These are phyloP conservation scores for Jackrogersella minutella DNA, from an alignment of 495 filamentous ascomycete genomes.

Conservation along the genomic window DNA sequence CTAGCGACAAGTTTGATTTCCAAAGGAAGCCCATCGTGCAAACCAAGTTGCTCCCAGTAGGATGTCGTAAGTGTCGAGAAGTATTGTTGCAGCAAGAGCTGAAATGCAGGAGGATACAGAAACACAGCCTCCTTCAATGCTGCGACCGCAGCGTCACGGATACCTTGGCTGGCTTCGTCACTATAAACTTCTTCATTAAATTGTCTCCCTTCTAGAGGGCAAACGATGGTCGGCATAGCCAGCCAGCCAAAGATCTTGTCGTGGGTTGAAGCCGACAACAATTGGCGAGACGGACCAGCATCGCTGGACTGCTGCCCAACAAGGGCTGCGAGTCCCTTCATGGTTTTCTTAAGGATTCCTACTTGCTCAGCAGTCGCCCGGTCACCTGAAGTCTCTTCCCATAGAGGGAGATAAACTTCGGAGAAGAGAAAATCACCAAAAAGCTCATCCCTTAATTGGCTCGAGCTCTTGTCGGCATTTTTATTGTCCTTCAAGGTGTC, in stretches of 20 bases:
- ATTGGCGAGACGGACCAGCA: slow-evolving; percentile 15
- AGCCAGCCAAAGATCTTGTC: slow-evolving; percentile 46
- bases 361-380: slow-evolving; percentile 40
- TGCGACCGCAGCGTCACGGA: slow-evolving; percentile 51
- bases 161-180: slow-evolving; percentile 43
- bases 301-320: slow-evolving; percentile 45
- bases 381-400: slow-evolving; percentile 42
- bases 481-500: slow-evolving; percentile 34
- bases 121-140: slow-evolving; percentile 50
- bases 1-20: slow-evolving; percentile 35
- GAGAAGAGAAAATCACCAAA: slow-evolving; percentile 46
- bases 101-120: slow-evolving; percentile 48
- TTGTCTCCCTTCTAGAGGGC: slow-evolving; percentile 32
- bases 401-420: slow-evolving; percentile 51
- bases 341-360: slow-evolving; percentile 48
- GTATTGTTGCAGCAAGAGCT: slow-evolving; percentile 36
- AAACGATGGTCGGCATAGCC: slow-evolving; percentile 29
- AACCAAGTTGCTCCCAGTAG: slow-evolving; percentile 21
- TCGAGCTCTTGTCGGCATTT: neutral
- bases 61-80: slow-evolving; percentile 35
- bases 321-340: slow-evolving; percentile 51
- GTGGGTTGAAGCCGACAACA: slow-evolving; percentile 47
- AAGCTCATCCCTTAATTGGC: slow-evolving; percentile 33
- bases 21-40: slow-evolving; percentile 29
- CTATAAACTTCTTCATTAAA: slow-evolving; percentile 8